Conservation (phyloP, 768 basidiomycete species). For the Harrya chromipes region DNA sequence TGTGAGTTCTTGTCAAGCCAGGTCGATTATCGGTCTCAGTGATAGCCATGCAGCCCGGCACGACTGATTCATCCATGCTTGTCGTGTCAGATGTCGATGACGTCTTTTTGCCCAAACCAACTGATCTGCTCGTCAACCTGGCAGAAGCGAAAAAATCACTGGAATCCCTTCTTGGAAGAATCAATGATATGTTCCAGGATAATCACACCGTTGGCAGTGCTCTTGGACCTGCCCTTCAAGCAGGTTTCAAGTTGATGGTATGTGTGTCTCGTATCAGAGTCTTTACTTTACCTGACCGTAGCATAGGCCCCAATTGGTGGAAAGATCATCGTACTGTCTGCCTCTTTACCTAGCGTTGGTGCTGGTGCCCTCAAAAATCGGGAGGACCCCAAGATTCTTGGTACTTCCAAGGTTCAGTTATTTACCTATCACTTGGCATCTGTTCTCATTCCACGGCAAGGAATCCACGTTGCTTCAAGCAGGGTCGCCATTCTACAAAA, state of each 20-base stretch:
- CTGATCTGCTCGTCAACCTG: constrained; percentile 93
- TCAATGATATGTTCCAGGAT: constrained; percentile 99
- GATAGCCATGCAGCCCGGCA: constrained; percentile 47
- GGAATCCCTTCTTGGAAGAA: constrained; percentile 74
- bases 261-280: constrained; percentile 8
- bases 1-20: constrained; percentile 29
- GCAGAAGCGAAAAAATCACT: constrained; percentile 77
- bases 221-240: constrained; percentile 90
- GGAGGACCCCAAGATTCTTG: constrained; percentile 94
- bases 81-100: constrained; percentile 97
- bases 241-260: constrained; percentile 94
- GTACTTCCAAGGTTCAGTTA: constrained; percentile 75
- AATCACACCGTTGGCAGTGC: constrained; percentile 91
- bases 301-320: constrained; percentile 85
- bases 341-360: constrained; percentile 84
- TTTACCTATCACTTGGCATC: not conserved
- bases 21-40: constrained; percentile 1
- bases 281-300: not conserved
- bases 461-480: constrained; percentile 92
- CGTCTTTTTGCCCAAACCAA: constrained; percentile 96
- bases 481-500: constrained; percentile 96
- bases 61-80: constrained; percentile 85
- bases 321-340: constrained; percentile 85
- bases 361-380: constrained; percentile 92
- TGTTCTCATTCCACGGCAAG: constrained; percentile 34